Conservation (phyloP, 2,329 filamentous ascomycete species). For the Colletotrichum gloeosporioides region DNA sequence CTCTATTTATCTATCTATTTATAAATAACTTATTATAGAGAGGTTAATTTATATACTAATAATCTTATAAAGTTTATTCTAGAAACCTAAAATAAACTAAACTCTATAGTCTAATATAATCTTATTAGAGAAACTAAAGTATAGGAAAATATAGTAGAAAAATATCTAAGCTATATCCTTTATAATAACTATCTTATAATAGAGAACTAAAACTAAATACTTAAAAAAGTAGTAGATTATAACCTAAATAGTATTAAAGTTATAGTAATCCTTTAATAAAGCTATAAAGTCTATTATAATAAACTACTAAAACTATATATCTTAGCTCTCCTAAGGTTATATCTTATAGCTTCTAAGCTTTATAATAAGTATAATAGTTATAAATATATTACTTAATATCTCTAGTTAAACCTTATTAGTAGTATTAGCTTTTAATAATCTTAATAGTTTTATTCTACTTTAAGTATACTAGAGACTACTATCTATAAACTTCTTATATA, state of each 20-base stretch:
- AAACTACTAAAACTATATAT: neutral
- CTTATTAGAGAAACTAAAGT: too few species aligned
- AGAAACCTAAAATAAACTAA: too few species aligned
- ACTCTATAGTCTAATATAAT: too few species aligned
- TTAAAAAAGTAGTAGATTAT: neutral
- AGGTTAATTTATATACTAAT: too few species aligned
- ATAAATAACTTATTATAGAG: too few species aligned
- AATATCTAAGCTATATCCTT: neutral
- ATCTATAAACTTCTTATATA: neutral
- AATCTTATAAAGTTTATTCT: too few species aligned
- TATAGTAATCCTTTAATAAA: neutral
- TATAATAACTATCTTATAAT: neutral
- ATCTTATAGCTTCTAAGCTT: neutral
- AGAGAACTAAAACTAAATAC: accelerated
- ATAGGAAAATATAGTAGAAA: neutral
- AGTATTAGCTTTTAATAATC: neutral
- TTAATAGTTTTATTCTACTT: neutral
- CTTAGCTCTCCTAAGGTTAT: neutral
- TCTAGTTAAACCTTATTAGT: neutral
- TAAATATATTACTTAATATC: neutral
- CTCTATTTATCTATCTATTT: too few species aligned
- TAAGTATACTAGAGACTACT: neutral
- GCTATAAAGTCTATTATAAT: neutral
- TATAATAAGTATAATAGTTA: neutral
- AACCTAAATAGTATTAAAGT: neutral